Conservation (phyloP, 208 protist genomes). For the Willaertia magna region DNA sequence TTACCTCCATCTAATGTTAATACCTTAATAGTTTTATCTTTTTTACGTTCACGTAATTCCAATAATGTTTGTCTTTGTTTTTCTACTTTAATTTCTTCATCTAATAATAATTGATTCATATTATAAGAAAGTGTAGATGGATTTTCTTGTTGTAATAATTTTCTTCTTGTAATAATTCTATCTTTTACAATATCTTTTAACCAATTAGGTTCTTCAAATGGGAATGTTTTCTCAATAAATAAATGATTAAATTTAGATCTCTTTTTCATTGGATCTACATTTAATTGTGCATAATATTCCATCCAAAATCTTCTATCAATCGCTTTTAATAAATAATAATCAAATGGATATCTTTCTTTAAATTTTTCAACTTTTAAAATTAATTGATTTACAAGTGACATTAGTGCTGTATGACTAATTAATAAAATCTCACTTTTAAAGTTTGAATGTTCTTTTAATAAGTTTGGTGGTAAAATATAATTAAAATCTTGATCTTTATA, state of each 20-base stretch:
- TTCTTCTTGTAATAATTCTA: background rate
- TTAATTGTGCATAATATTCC: background rate
- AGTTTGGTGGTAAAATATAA: no score
- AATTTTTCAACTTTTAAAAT: background rate
- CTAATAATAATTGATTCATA: no score
- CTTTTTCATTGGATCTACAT: background rate
- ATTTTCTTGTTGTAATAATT: background rate
- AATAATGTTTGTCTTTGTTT: no score
- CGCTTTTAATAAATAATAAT: background rate
- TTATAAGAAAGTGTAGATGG: background rate
- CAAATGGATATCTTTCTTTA: background rate
- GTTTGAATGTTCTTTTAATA: no score
- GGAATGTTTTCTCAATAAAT: background rate
- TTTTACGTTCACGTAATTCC: background rate
- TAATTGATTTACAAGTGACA: background rate
- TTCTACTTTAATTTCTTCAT: background rate
- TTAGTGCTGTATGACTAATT: background rate
- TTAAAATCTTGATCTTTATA: no score
- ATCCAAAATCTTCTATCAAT: background rate
- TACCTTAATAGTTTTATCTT: background rate
- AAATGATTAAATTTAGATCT: background rate
- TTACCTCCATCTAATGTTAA: background rate
- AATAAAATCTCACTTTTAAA: no score
- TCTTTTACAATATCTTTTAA: background rate
- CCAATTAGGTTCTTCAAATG: background rate